These are phyloP conservation scores for Neonectria hederae DNA, from an alignment of 2,329 filamentous ascomycete genomes.

Conservation along the genomic window DNA sequence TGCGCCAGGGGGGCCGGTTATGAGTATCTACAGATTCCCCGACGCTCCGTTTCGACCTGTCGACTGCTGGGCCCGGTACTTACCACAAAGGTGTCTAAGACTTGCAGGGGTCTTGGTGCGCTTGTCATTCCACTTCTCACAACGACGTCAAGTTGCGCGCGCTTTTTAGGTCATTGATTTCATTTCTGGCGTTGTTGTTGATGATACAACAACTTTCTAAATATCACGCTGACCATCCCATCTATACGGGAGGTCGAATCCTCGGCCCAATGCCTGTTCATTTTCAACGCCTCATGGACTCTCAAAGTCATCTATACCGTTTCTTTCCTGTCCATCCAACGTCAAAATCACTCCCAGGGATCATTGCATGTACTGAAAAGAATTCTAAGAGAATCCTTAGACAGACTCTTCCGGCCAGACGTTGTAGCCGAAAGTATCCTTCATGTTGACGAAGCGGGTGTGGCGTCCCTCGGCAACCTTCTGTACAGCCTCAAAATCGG, in stretches of 20 bases:
- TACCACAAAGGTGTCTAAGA: background rate
- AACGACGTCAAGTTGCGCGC: background rate
- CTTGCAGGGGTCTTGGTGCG: background rate
- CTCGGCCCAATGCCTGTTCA: background rate
- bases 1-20: background rate
- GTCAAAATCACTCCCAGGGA: background rate
- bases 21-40: background rate
- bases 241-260: background rate
- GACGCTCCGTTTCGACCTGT: background rate
- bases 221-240: background rate
- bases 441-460: constrained; percentile 82
- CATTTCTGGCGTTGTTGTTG: background rate
- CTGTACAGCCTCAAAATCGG: constrained; percentile 63
- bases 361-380: background rate
- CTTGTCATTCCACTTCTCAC: background rate
- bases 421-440: constrained; percentile 80
- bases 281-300: background rate
- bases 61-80: too few relatives aligned
- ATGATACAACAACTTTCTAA: background rate
- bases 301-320: background rate
- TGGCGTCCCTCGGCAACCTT: constrained; percentile 63
- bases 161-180: background rate
- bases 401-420: constrained; percentile 69
- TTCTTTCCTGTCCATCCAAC: background rate
- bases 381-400: background rate